Conservation (phyloP, 2,329 filamentous ascomycete genomes). For the Hypoxylon rubiginosum region DNA sequence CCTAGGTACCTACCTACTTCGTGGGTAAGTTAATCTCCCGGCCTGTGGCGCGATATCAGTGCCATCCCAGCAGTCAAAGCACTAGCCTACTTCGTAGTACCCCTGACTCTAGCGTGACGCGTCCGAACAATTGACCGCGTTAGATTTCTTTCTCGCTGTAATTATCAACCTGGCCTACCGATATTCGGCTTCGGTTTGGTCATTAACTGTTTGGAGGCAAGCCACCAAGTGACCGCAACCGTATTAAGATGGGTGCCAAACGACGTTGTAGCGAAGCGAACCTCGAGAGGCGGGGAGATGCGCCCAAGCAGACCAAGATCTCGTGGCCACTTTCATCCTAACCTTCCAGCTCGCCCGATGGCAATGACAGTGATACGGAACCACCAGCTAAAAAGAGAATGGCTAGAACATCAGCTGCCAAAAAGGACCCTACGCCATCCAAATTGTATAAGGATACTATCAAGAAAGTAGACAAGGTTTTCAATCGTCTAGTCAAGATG, state of each 20-base stretch:
- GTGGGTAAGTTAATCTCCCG: too few relatives aligned
- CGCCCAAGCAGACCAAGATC: background rate
- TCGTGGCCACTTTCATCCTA: too few relatives aligned
- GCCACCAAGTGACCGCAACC: background rate
- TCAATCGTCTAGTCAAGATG: constrained; percentile 11
- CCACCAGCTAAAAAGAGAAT: background rate
- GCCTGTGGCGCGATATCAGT: too few relatives aligned
- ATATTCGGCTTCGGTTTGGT: background rate
- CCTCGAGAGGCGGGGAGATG: background rate
- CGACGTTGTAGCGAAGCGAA: background rate
- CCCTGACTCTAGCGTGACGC: too few relatives aligned
- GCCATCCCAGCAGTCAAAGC: too few relatives aligned
- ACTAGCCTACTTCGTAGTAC: too few relatives aligned
- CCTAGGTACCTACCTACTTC: too few relatives aligned
- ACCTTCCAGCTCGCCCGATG: too few relatives aligned
- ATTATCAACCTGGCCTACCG: background rate
- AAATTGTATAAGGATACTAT: constrained; percentile 10
- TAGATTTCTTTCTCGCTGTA: too few relatives aligned
- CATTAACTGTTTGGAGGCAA: background rate
- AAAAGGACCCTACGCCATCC: background rate
- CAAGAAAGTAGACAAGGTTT: constrained; percentile 11
- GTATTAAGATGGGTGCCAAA: background rate
- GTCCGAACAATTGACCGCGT: too few relatives aligned
- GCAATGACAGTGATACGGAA: too few relatives aligned
- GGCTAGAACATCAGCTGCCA: background rate